Evolutionary conservation across 2,329 filamentous ascomycete species (phyloP).

Genomic region (Aspergillus aculeatinus): DNA sequence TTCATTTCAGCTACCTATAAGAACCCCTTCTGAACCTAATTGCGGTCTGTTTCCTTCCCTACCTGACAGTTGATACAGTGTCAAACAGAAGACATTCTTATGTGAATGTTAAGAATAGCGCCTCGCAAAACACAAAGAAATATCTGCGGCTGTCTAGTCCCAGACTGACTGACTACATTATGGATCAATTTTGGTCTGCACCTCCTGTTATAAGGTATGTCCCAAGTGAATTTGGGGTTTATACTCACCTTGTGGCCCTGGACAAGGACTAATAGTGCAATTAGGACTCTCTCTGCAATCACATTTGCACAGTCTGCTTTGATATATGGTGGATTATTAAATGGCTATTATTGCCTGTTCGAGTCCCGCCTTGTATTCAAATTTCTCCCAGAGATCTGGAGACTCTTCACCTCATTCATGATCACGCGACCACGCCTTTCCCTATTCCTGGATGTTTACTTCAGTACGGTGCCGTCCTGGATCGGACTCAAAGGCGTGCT

Average conservation of each 20-base stretch:
- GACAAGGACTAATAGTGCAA: constrained; percentile 34
- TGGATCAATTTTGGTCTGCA: constrained; percentile 65
- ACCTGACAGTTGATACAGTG: neutral
- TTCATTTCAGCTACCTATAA: constrained; percentile 4
- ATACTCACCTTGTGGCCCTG: neutral
- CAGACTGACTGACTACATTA: constrained; percentile 27
- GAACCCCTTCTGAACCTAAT: neutral
- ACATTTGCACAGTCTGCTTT: constrained; percentile 63
- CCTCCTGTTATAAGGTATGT: constrained; percentile 65
- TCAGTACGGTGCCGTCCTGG: constrained; percentile 50
- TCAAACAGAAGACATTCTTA: neutral
- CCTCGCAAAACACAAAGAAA: neutral
- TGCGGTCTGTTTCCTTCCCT: constrained; percentile 1
- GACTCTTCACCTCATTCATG: constrained; percentile 58
- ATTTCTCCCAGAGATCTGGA: constrained; percentile 61
- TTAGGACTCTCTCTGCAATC: constrained; percentile 66
- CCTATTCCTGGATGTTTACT: constrained; percentile 73
- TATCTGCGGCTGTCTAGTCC: neutral
- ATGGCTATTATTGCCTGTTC: constrained; percentile 55
- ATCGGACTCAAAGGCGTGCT: constrained; percentile 26
- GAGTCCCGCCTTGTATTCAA: constrained; percentile 53
- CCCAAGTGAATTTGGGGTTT: neutral
- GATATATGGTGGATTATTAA: constrained; percentile 59
- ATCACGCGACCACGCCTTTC: constrained; percentile 56
- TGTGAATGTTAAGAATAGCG: neutral